A percentile compares a stretch with the other conserved stretches of the same genome.
phyloP scores from a whole-genome alignment of 1,139 yeast genomes.

The Nakaseomyces kungkrabaensis region DNA sequence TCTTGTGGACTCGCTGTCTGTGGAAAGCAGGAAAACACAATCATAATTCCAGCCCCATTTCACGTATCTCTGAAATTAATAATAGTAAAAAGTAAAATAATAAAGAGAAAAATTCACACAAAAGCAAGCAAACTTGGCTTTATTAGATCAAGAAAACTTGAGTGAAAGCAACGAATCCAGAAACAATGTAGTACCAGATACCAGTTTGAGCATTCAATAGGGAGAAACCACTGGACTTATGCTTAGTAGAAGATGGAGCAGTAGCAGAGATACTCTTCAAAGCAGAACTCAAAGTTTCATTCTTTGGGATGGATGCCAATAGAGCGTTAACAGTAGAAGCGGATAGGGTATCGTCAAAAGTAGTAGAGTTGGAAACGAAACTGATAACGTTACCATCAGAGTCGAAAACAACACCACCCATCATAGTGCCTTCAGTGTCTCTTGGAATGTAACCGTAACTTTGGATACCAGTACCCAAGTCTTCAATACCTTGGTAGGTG shows the following conservation, averaged over 20 bases:
- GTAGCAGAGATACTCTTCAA: constrained; percentile 23
- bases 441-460: constrained; percentile 49
- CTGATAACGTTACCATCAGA: constrained; percentile 50
- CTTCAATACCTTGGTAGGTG: constrained; percentile 60
- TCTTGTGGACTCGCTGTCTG: no score
- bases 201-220: constrained; percentile 8
- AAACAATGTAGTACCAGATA: constrained; percentile 16
- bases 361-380: constrained; percentile 48
- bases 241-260: constrained; percentile 20
- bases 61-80: no score
- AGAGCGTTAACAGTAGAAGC: constrained; percentile 20
- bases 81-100: not conserved
- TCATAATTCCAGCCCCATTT: no score
- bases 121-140: not conserved
- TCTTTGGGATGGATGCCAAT: constrained; percentile 12
- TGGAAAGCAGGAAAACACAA: no score
- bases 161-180: constrained; percentile 11
- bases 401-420: constrained; percentile 64
- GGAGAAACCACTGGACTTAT: constrained; percentile 14
- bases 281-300: constrained; percentile 18
- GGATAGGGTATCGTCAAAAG: constrained; percentile 33
- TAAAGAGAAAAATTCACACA: not conserved
- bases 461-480: constrained; percentile 49
- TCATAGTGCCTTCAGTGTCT: constrained; percentile 41
- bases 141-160: constrained; percentile 10